Evolutionary conservation across 441 rosid species (phyloP).

Genomic region (Populus hybrid): DNA sequence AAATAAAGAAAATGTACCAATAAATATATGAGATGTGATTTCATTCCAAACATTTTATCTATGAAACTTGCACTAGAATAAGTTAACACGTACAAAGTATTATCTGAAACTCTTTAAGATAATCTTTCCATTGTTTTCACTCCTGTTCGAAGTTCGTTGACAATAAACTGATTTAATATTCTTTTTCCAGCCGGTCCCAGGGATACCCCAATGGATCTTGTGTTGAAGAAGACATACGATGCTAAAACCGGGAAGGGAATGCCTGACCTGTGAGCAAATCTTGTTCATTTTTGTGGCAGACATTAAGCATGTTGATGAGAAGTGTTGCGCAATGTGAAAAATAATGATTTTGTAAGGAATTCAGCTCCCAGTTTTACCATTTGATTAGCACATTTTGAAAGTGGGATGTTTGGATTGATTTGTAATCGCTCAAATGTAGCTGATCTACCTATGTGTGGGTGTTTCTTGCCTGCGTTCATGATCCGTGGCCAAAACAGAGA

Average conservation of each 20-base stretch:
- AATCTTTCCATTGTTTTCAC: neutral
- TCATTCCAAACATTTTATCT: neutral
- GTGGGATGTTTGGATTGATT: neutral
- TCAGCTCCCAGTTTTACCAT: neutral
- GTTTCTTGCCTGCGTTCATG: neutral
- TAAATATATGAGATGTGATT: neutral
- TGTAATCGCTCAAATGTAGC: neutral
- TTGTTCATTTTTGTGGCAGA: constrained; percentile 6
- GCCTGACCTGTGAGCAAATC: constrained; percentile 59
- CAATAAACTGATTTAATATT: neutral
- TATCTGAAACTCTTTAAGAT: neutral
- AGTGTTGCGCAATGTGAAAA: neutral
- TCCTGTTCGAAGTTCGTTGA: neutral
- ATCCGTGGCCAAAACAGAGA: neutral
- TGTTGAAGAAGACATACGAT: constrained; percentile 76
- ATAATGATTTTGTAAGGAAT: neutral
- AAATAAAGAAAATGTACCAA: neutral
- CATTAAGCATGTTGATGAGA: constrained; percentile 3
- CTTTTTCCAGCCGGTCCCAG: constrained; percentile 69
- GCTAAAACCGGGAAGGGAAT: constrained; percentile 81
- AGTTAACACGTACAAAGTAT: neutral
- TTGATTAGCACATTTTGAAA: neutral
- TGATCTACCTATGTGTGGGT: neutral
- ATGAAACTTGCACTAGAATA: neutral
- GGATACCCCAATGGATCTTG: constrained; percentile 77